Percentiles rank a stretch among this genome's conserved stretches.
These are phyloP conservation scores for Torulaspora pretoriensis DNA, from an alignment of 1,139 yeast species.

Conservation along the genomic window DNA sequence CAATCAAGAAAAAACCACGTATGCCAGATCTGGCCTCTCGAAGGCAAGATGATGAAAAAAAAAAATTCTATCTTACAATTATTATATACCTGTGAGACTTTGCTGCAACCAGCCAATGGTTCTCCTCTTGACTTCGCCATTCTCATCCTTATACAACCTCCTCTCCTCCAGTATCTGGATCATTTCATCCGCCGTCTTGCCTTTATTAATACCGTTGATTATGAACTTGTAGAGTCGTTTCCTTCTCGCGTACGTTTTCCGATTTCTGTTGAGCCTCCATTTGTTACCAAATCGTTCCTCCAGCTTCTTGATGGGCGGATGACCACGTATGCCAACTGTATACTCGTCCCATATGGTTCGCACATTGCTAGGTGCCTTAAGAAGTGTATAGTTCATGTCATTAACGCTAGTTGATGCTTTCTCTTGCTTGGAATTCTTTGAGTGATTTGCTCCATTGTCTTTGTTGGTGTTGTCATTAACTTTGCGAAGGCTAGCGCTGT, in stretches of 20 bases:
- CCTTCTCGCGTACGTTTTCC: constrained; percentile 37
- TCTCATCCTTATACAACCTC: constrained; percentile 32
- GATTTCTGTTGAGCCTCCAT: constrained; percentile 36
- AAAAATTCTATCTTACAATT: background rate
- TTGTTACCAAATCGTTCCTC: constrained; percentile 38
- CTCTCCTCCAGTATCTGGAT: constrained; percentile 34
- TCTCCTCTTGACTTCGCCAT: constrained; percentile 35
- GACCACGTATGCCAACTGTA: constrained; percentile 36
- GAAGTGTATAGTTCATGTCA: constrained; percentile 29
- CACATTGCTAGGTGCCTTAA: constrained; percentile 37
- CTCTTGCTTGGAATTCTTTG: background rate
- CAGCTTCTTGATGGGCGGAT: constrained; percentile 36
- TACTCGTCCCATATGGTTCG: constrained; percentile 39
- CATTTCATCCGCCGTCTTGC: constrained; percentile 37
- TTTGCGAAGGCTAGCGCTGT: background rate
- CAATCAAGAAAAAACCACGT: background rate
- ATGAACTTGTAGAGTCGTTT: constrained; percentile 38
- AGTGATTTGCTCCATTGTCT: constrained; percentile 1
- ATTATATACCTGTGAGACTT: constrained; percentile 33
- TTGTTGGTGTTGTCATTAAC: background rate
- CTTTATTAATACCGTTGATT: constrained; percentile 35
- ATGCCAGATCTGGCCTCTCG: too few relatives aligned
- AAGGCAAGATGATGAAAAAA: background rate
- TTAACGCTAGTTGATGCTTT: background rate
- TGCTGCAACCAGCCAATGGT: constrained; percentile 39